Base-by-base conservation (phyloP, 805 yeast genomes). In the Hanseniaspora pseudoguilliermondii region DNA sequence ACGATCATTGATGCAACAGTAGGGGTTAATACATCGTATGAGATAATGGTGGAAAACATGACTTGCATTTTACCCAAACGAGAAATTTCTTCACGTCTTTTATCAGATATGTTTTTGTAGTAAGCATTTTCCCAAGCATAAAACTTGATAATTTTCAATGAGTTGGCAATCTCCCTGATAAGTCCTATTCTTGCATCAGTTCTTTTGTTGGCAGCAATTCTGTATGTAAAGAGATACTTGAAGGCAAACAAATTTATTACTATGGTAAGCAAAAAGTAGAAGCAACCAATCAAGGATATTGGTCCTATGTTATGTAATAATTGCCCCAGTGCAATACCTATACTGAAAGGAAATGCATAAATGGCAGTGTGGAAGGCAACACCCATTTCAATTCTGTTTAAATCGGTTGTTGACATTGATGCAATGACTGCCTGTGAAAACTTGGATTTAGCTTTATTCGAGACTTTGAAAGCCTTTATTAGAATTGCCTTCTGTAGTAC, bases 81-180 rank as follows among this genome's bases (percentile, higher is more conserved):
- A 2, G 61, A 59, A 77, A 83, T 78, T 67, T 86, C 95, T n/a
- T 70, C 65, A 0, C 62, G 60, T 61, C 95, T 75, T 21, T 77
- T 70, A 3, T 70, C 71, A 4, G 76, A 62, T 40, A 87, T 74
- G 46, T 75, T 66, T 9, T 72, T 67, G 47, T 73, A 71, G 65
- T 84, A 87, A 0, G 95, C 86, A n/a, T 73, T 73, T 69, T 87
- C 95, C 95, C 95, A 86, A 2, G 90, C 81, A 65, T 86, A 87
- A 66, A 75, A 83, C 69, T 86, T 86, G 67, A 86, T 83, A 65
- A 83, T 75, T 61, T 78, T 81, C 68, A 82, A 75, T 61, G 78
- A 75, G 59, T 73, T 74, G 58, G 82, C 68, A 13, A 81, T 75
- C 63, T 82, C 86, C 60, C 82, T 77, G 58, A 81, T 74, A 59